Percentiles rank a stretch among this genome's conserved stretches.
These are phyloP conservation scores for Penicillium corylophilum DNA, from an alignment of 2,329 filamentous ascomycete genomes.

Conservation along the genomic window DNA sequence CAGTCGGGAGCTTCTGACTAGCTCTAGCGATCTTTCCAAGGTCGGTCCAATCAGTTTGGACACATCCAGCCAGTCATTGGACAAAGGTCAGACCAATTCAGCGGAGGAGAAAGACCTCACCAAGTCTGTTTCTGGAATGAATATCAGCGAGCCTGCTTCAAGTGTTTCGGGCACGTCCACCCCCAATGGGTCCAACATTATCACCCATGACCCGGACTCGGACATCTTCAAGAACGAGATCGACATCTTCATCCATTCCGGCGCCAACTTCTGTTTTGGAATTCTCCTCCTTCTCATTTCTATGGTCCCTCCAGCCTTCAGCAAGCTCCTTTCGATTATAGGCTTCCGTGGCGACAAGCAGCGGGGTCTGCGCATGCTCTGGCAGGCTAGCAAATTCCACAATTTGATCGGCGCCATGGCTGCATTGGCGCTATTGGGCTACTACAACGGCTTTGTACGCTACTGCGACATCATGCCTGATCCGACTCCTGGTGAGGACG, in stretches of 20 bases:
- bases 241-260: constrained; percentile 86
- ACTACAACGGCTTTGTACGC: constrained; percentile 83
- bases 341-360: constrained; percentile 89
- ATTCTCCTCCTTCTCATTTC: constrained; percentile 83
- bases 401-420: constrained; percentile 94
- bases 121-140: constrained; percentile 24
- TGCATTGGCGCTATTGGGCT: constrained; percentile 75
- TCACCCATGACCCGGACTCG: constrained; percentile 56
- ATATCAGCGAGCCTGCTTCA: constrained; percentile 16
- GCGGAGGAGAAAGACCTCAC: constrained; percentile 20
- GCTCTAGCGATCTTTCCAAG: constrained; percentile 15
- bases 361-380: constrained; percentile 79
- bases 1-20: constrained; percentile 22
- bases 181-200: constrained; percentile 26
- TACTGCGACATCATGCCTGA: constrained; percentile 82
- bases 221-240: constrained; percentile 70
- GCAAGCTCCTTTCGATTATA: constrained; percentile 79
- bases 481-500: constrained; percentile 43
- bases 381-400: constrained; percentile 79
- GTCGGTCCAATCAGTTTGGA: constrained; percentile 6
- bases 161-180: constrained; percentile 25
- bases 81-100: constrained; percentile 12
- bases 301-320: constrained; percentile 87
- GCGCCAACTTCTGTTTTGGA: constrained; percentile 85
- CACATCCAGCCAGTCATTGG: constrained; percentile 13